These are phyloP conservation scores for Apiospora rasikravindrae DNA, from an alignment of 2,329 filamentous ascomycete species.

Conservation along the genomic window DNA sequence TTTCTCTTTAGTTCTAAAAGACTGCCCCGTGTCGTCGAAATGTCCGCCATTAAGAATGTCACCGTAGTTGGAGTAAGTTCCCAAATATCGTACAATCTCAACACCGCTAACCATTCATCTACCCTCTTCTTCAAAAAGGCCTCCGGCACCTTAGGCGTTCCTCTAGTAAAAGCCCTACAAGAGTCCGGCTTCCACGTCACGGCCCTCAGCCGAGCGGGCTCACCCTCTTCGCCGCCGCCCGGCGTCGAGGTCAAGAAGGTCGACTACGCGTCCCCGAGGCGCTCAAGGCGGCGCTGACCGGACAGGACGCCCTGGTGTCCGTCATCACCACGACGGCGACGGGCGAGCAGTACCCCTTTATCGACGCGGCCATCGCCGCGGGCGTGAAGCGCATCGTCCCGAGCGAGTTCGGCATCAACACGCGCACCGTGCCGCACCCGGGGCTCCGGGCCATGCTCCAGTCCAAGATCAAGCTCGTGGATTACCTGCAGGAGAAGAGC, in stretches of 20 bases:
- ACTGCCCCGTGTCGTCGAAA: neutral
- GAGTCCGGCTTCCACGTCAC: slow-evolving; percentile 52
- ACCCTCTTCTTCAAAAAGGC: slow-evolving; percentile 31
- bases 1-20: neutral
- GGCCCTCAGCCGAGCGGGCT: slow-evolving; percentile 53
- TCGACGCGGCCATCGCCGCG: slow-evolving; percentile 60
- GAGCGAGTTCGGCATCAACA: slow-evolving; percentile 54
- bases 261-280: slow-evolving; percentile 52
- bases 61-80: slow-evolving; percentile 24
- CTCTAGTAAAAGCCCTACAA: slow-evolving; percentile 35
- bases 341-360: slow-evolving; percentile 55
- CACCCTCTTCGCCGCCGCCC: slow-evolving; percentile 40
- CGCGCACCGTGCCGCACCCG: slow-evolving; percentile 31
- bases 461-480: slow-evolving; percentile 41
- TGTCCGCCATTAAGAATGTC: slow-evolving; percentile 25
- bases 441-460: slow-evolving; percentile 33
- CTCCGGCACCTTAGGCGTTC: slow-evolving; percentile 39
- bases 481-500: slow-evolving; percentile 57
- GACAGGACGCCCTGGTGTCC: slow-evolving; percentile 60
- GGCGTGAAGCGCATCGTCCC: slow-evolving; percentile 63
- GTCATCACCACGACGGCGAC: slow-evolving; percentile 46
- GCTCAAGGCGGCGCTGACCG: slow-evolving; percentile 52
- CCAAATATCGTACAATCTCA: neutral
- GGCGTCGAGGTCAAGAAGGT: slow-evolving; percentile 49
- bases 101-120: neutral